These are phyloP conservation scores for Suillus discolor DNA, from an alignment of 768 basidiomycete genomes.

Conservation along the genomic window DNA sequence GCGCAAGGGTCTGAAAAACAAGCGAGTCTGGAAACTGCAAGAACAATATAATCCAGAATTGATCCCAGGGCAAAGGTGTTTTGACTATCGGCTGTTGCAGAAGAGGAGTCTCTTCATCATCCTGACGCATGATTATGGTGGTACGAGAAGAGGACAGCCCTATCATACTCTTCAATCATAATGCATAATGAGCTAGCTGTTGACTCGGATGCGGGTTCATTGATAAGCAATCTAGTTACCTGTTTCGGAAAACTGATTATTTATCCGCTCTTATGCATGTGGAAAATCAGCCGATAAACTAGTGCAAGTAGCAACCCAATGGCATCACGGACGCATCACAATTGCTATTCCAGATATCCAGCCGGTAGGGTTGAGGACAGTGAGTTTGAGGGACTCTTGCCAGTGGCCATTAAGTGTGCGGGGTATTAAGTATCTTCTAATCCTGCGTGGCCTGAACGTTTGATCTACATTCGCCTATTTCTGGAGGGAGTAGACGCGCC, in stretches of 20 bases:
- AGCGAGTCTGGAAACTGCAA: not conserved
- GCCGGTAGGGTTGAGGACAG: no score
- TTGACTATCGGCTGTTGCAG: not conserved
- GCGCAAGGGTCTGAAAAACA: conserved; percentile 15
- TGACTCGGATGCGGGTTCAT: not conserved
- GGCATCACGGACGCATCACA: no score
- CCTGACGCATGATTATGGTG: not conserved
- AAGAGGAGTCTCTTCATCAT: not conserved
- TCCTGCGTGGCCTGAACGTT: no score
- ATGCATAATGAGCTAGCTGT: not conserved
- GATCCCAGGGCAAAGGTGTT: not conserved
- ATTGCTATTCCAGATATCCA: no score
- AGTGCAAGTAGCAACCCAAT: no score
- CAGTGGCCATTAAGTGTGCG: no score
- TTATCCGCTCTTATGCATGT: not conserved
- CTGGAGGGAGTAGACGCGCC: not conserved
- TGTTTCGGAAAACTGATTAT: not conserved
- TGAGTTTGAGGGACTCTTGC: no score
- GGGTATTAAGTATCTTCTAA: no score
- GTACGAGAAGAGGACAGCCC: not conserved
- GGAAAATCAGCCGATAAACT: no score
- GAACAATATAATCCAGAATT: conserved; percentile 4
- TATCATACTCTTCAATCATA: not conserved
- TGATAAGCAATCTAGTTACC: not conserved
- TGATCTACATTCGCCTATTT: not conserved